Base-by-base conservation (phyloP, 306 rosid species). In the Acacia melanoxylon region DNA sequence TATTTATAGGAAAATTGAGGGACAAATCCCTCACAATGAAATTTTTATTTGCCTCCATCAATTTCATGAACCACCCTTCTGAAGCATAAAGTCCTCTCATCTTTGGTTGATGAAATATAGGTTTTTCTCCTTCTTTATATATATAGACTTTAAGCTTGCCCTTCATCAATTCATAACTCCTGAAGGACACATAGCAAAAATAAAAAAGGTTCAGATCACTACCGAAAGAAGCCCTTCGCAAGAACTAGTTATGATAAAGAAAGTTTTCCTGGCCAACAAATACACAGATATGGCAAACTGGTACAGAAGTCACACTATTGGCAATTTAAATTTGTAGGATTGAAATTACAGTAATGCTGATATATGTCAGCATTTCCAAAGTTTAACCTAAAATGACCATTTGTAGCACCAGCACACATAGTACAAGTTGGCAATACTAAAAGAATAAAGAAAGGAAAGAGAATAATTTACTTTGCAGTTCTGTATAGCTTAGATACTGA, bases 61-160 rank as follows among this genome's bases (percentile, higher is more conserved):
- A 83, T 83, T 91, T 95, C 97, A 93, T 91, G 87, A 95, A 95
- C 98, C 98, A 93, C 6, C 98, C 98, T 78, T 95, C 98, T 4
- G 98, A 91, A 66, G 98, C 98, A 84, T 94, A 94, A 77, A 94
- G 68, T 67, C 98, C 98, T 72, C 90, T 89, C 93, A 88, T 85
- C 82, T 59, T 78, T n/a, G 98, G 95, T 86, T 89, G 91, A 86
- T 94, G 98, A 80, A 91, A 94, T 80, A 91, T 71, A 2, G 98
- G 98, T 80, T 88, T 92, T 58, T 88, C 90, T 70, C 98, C 98
- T 80, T 93, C 98, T 77, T 72, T 89, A 62, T 93, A 94, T 80
- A 93, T 61, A 78, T 90, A 94, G n/a, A 94, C 89, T 88, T 91
- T 91, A 77, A 94, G 94, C 76, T 78, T 86, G 61, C 76, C 90